Evolutionary conservation across 148 eudicot genomes (phyloP), one percentile per base, ranked within the genome.

Genomic region (Diospyros lotus): DNA sequence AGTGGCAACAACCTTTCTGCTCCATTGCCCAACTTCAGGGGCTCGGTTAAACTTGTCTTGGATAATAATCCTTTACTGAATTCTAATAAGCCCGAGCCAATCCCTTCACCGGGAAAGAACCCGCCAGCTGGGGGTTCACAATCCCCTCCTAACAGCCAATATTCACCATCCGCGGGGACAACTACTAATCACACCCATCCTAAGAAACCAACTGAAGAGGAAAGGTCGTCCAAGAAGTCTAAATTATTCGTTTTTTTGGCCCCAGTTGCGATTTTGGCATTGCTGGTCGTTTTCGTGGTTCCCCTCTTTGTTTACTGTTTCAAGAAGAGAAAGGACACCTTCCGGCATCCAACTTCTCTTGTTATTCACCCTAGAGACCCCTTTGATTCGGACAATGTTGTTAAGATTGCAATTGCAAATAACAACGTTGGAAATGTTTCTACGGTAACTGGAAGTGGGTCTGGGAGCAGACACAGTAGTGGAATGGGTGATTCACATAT

Each of bases 301-400:
- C 94, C 92, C 9, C 65, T 91, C 39, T 84, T 82, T 18, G 52
- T 89, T 48, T 87, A 81, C 76, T 84, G 79, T 67, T 86, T 88
- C 53, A 88, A 77, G 67, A 86, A 68, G 78, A 91, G 82, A 76
- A 85, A 80, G 73, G 79, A 71, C 39, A 76, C 75, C 9, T 66
- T 12, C 41, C 90, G 82, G 67, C 58, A 86, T 54, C 89, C 97
- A 28, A 76, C 79, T 70, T 85, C 94, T 42, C 76, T 93, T n/a
- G 94, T 93, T 75, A 69, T 93, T 74, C 97, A 93, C 64, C 99
- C 98, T 9, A 68, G 90, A 73, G 93, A 87, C 71, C 87, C 91
- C 3, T 86, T 93, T 5, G 90, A 87, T 74, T 52, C 86, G 1
- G 94, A 88, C 43, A 85, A 85, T 59, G 51, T 53, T 3, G 77